Evolutionary conservation across 192 early-diverging fungal species (phyloP).

Genomic region (Backusella luteola): DNA sequence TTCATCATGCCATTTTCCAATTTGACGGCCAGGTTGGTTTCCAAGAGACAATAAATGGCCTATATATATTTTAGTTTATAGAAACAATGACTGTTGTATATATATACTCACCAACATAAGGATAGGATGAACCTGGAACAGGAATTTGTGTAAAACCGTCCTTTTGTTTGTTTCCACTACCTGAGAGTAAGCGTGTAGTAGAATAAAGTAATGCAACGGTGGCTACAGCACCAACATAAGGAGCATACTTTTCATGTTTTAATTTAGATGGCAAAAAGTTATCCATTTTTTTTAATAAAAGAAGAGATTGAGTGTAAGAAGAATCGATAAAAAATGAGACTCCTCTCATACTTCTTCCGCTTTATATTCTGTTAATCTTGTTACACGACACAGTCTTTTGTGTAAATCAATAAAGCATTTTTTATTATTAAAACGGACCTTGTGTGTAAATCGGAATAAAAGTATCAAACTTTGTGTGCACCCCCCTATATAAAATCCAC

Average conservation of each 20-base stretch:
- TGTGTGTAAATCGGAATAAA: too few species aligned
- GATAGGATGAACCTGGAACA: neutral
- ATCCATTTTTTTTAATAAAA: neutral
- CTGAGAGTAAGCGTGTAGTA: neutral
- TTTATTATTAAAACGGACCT: too few species aligned
- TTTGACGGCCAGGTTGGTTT: neutral
- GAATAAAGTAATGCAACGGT: neutral
- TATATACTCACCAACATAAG: slow-evolving; percentile 1
- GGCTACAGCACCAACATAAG: neutral
- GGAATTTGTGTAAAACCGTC: neutral
- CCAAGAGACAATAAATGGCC: slow-evolving; percentile 13
- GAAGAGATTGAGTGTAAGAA: too few species aligned
- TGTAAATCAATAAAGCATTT: too few species aligned
- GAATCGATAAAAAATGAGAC: neutral
- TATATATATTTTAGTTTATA: neutral
- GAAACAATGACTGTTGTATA: neutral
- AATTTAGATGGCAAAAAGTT: neutral
- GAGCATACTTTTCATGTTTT: neutral
- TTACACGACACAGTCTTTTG: too few species aligned
- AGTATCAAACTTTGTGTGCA: too few species aligned
- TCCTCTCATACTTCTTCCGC: too few species aligned
- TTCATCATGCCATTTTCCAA: slow-evolving; percentile 10
- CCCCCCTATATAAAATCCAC: too few species aligned
- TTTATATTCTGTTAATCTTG: too few species aligned
- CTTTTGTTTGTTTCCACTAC: neutral